These are phyloP conservation scores for Nakazawaea peltata DNA, from an alignment of 805 yeast genomes.

Conservation along the genomic window DNA sequence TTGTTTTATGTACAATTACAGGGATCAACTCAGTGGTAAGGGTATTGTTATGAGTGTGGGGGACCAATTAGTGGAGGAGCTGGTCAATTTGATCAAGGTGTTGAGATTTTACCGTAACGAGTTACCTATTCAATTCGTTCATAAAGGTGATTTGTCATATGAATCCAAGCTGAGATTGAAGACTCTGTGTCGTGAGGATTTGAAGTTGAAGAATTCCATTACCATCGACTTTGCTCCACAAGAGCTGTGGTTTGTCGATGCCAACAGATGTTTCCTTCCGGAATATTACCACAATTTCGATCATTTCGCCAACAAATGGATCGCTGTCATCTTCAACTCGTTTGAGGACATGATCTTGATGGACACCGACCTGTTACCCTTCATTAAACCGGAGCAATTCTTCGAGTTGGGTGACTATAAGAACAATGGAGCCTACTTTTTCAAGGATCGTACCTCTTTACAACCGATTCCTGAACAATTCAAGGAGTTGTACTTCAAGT, in stretches of 20 bases:
- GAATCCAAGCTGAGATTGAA: conserved; percentile 26
- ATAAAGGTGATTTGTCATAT: conserved; percentile 31
- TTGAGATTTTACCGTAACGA: conserved; percentile 41
- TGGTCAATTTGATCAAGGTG: conserved; percentile 37
- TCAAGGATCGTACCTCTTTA: conserved; percentile 37
- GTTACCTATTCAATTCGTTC: conserved; percentile 41
- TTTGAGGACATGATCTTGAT: conserved; percentile 47
- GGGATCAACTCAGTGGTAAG: conserved; percentile 27
- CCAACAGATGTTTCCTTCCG: conserved; percentile 19
- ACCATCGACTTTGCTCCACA: conserved; percentile 17
- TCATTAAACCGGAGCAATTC: conserved; percentile 28
- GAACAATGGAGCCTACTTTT: conserved; percentile 33
- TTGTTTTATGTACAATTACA: conserved; percentile 23
- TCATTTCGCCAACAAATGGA: conserved; percentile 35
- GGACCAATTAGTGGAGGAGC: conserved; percentile 37
- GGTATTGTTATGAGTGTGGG: conserved; percentile 51
- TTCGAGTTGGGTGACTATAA: conserved; percentile 28
- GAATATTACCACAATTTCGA: conserved; percentile 18
- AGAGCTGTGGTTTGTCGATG: conserved; percentile 25
- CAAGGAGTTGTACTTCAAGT: conserved; percentile 30
- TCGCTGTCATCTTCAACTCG: conserved; percentile 51
- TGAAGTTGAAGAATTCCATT: conserved; percentile 12
- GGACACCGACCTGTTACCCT: conserved; percentile 44
- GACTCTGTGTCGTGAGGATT: conserved; percentile 24
- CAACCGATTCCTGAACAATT: conserved; percentile 33